phyloP scores from a whole-genome alignment of 2,329 filamentous ascomycete species.

The Ascochyta clinopodiicola region DNA sequence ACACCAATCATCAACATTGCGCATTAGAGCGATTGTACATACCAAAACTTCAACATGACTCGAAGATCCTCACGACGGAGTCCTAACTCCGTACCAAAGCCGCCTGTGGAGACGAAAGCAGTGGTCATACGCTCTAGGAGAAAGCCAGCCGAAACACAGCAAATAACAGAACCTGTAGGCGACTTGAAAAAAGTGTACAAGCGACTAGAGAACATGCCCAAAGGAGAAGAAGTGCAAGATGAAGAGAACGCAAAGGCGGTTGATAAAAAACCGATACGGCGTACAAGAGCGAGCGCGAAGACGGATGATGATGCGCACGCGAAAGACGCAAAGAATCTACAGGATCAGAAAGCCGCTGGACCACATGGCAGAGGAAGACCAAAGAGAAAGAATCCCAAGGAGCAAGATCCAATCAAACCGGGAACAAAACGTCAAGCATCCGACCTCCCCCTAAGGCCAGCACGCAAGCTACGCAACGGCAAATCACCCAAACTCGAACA shows the following conservation, averaged over 20 bases:
- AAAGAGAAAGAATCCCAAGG: not conserved
- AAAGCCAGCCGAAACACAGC: not conserved
- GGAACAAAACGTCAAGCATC: conserved; percentile 6
- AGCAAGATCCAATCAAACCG: not conserved
- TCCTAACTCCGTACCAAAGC: not conserved
- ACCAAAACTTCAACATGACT: not conserved
- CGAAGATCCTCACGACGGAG: not conserved
- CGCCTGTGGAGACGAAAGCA: not conserved
- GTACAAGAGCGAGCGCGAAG: not conserved
- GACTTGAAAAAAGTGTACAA: conserved; percentile 3
- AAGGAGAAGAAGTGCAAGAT: not conserved
- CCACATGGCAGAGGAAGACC: not conserved
- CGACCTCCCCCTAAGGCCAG: conserved; percentile 8
- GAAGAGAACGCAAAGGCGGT: not conserved
- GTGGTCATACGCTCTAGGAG: not conserved
- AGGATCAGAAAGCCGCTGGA: not conserved
- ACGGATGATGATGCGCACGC: not conserved
- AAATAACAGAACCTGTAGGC: not conserved
- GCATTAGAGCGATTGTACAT: not conserved
- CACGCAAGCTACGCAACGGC: not conserved
- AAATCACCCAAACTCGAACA: not conserved
- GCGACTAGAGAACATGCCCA: not conserved
- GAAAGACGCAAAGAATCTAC: not conserved
- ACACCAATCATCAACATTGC: not conserved
- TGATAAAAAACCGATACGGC: not conserved